A percentile compares a stretch with the other conserved stretches of the same genome.
phyloP scores from a whole-genome alignment of 2,329 filamentous ascomycete genomes.

The Aspergillus versicolor region DNA sequence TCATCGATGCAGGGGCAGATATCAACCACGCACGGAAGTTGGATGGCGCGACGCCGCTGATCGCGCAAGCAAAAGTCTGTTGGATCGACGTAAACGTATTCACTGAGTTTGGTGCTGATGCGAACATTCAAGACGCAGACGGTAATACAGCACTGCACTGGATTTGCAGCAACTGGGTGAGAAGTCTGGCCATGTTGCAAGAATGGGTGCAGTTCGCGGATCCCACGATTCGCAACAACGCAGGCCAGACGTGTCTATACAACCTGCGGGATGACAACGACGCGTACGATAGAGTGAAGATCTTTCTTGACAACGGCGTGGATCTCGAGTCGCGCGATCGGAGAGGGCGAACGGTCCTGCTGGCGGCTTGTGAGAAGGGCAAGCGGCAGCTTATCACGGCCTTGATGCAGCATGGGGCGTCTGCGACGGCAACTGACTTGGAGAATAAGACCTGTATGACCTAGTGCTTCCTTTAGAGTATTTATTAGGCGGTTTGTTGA shows the following conservation, averaged over 20 bases:
- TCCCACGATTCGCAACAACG: background rate
- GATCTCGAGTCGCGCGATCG: slow-evolving; percentile 8
- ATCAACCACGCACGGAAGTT: background rate
- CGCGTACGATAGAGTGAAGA: background rate
- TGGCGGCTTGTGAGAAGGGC: background rate
- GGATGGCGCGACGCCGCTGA: slow-evolving; percentile 1
- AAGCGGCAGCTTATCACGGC: background rate
- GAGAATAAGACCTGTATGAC: slow-evolving; percentile 3
- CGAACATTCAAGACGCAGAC: slow-evolving; percentile 1
- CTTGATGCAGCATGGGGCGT: background rate
- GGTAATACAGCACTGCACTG: slow-evolving; percentile 6
- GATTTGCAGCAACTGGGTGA: background rate
- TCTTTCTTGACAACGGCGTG: background rate
- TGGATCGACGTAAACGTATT: background rate
- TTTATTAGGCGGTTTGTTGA: background rate
- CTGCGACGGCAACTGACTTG: slow-evolving; percentile 2
- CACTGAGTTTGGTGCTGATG: background rate
- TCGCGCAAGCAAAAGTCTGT: background rate
- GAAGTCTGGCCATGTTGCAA: background rate
- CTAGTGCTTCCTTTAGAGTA: background rate
- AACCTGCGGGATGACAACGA: background rate
- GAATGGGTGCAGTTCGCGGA: background rate
- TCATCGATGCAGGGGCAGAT: slow-evolving; percentile 3
- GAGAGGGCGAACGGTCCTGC: slow-evolving; percentile 1
- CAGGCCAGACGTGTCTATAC: slow-evolving; percentile 1